A percentile compares a stretch with the other conserved stretches of the same genome.
These are phyloP conservation scores for Kurtzmaniella quercitrusa DNA, from an alignment of 1,139 yeast genomes.

Conservation along the genomic window DNA sequence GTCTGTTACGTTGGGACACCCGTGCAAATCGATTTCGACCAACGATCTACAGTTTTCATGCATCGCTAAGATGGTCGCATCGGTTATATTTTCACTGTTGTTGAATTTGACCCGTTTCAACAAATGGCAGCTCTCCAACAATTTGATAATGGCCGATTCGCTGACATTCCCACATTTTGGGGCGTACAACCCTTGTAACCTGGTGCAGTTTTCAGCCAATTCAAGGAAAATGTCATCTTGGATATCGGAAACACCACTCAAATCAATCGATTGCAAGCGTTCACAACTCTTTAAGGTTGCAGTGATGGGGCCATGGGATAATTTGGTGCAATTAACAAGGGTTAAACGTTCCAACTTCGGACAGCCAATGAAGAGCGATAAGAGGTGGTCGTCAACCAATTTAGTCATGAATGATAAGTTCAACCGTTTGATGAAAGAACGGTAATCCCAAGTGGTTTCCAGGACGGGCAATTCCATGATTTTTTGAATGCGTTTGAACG, in stretches of 20 bases:
- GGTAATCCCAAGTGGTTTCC: constrained; percentile 65
- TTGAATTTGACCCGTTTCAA: constrained; percentile 80
- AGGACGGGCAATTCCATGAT: constrained; percentile 50
- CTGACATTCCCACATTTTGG: constrained; percentile 74
- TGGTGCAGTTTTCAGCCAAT: constrained; percentile 67
- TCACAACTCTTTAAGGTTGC: constrained; percentile 61
- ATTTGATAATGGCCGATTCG: constrained; percentile 57
- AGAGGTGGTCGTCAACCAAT: constrained; percentile 58
- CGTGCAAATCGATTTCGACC: constrained; percentile 87
- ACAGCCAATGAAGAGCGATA: constrained; percentile 58
- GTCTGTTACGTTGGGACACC: constrained; percentile 74
- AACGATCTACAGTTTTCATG: constrained; percentile 69
- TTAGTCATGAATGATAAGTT: constrained; percentile 75
- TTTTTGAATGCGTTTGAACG: constrained; percentile 46
- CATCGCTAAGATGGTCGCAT: constrained; percentile 59
- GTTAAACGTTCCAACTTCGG: constrained; percentile 80
- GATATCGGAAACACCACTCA: constrained; percentile 72
- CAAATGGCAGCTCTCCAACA: constrained; percentile 65
- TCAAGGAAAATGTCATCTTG: constrained; percentile 66
- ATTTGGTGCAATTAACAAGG: constrained; percentile 69
- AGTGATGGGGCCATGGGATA: constrained; percentile 60
- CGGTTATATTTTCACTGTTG: constrained; percentile 65
- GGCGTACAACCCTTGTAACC: constrained; percentile 87
- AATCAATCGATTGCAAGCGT: constrained; percentile 78
- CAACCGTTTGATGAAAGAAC: constrained; percentile 70